These are phyloP conservation scores for Draba incana DNA, from an alignment of 345 rosid genomes.

Conservation along the genomic window DNA sequence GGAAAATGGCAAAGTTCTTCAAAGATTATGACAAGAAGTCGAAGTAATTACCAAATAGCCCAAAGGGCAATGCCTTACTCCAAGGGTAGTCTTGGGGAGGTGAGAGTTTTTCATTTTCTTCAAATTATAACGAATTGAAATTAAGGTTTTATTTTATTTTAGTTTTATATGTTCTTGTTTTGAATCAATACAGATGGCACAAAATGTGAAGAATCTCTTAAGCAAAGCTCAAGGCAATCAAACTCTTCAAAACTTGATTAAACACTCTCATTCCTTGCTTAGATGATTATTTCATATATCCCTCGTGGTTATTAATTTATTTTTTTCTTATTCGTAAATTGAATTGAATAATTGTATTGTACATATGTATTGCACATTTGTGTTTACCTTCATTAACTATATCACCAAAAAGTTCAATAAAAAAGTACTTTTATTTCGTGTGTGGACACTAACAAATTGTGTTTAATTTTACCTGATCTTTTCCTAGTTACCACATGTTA, in stretches of 20 bases:
- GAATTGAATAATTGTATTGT: background rate
- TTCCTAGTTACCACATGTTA: background rate
- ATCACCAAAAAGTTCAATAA: background rate
- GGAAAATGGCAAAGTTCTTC: conserved; percentile 55
- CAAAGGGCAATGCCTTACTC: conserved; percentile 72
- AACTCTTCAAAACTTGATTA: conserved; percentile 56
- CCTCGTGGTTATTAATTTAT: background rate
- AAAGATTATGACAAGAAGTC: conserved; percentile 66
- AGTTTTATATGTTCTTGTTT: background rate
- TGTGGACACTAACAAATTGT: background rate
- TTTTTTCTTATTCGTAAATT: background rate
- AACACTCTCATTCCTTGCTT: conserved; percentile 67
- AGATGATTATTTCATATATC: conserved; percentile 40
- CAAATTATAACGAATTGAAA: background rate
- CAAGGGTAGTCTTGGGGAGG: conserved; percentile 62
- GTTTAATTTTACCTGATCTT: background rate
- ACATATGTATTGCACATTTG: conserved; percentile 20
- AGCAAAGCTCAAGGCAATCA: conserved; percentile 61
- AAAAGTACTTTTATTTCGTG: background rate
- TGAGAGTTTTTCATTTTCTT: conserved; percentile 10
- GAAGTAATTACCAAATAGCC: conserved; percentile 48
- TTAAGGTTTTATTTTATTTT: background rate
- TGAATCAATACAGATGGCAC: conserved; percentile 49
- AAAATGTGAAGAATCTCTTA: conserved; percentile 57
- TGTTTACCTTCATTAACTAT: conserved; percentile 3